A percentile compares a stretch with the other conserved stretches of the same genome.
Conservation (phyloP, 306 rosid genomes). For the barrel medic (Medicago truncatula) region DNA sequence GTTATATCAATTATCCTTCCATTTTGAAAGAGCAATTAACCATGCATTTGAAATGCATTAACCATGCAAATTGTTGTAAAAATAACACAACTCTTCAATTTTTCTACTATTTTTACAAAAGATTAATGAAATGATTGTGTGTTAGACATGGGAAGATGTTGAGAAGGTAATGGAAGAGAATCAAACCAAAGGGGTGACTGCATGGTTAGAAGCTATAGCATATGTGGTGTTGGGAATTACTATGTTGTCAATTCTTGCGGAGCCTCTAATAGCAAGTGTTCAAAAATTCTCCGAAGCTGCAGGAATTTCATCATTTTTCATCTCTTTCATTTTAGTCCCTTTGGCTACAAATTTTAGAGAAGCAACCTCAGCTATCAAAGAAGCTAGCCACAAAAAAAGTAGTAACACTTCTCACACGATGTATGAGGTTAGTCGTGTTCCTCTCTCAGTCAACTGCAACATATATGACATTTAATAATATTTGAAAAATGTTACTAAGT, state of each 20-base stretch:
- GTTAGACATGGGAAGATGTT: conserved; percentile 57
- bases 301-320: conserved; percentile 60
- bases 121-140: background rate
- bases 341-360: conserved; percentile 71
- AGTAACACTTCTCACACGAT: conserved; percentile 62
- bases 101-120: too few relatives aligned
- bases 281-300: conserved; percentile 56
- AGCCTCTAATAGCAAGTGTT: conserved; percentile 65
- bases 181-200: conserved; percentile 38
- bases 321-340: conserved; percentile 64
- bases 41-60: too few relatives aligned
- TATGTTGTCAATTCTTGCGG: conserved; percentile 60
- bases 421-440: conserved; percentile 57
- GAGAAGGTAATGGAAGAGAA: conserved; percentile 54
- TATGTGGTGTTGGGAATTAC: conserved; percentile 52
- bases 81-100: too few relatives aligned
- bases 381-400: conserved; percentile 56
- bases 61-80: too few relatives aligned
- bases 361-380: conserved; percentile 61
- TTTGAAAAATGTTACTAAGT: too few relatives aligned
- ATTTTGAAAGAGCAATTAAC: too few relatives aligned
- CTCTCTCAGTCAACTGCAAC: too few relatives aligned
- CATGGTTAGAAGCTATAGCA: conserved; percentile 49
- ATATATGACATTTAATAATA: too few relatives aligned
- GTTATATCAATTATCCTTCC: too few relatives aligned